A percentile compares a stretch with the other conserved stretches of the same genome.
Evolutionary conservation across 2,329 filamentous ascomycete species (phyloP).

Genomic region (Trichoderma sp.): DNA sequence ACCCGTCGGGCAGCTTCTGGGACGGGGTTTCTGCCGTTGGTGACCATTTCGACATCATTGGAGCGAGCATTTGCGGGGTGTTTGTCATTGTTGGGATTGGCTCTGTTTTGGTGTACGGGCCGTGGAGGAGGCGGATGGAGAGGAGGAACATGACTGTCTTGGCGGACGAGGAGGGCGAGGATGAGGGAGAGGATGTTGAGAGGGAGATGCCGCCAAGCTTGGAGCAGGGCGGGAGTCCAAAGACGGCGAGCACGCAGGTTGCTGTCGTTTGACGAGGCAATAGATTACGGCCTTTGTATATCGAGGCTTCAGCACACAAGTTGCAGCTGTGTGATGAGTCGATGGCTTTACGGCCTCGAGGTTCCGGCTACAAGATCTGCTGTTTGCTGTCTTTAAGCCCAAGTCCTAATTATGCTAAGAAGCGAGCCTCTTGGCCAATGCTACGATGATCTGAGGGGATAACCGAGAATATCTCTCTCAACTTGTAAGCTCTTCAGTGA

Average conservation of each 20-base stretch:
- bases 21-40: conserved; percentile 76
- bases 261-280: not conserved
- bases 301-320: not conserved
- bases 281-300: too few species aligned
- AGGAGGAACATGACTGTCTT: conserved; percentile 29
- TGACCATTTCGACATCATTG: conserved; percentile 83
- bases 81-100: conserved; percentile 77
- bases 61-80: conserved; percentile 80
- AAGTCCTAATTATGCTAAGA: too few species aligned
- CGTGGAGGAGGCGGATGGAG: conserved; percentile 66
- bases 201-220: not conserved
- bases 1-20: conserved; percentile 81
- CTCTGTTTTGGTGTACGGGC: conserved; percentile 74
- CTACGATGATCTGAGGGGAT: too few species aligned
- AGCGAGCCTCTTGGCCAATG: too few species aligned
- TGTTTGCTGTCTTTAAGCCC: too few species aligned
- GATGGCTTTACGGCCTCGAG: too few species aligned
- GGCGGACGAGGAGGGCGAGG: conserved; percentile 28
- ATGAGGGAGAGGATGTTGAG: conserved; percentile 21
- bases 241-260: not conserved
- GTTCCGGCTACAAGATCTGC: too few species aligned
- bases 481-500: not conserved
- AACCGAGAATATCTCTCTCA: too few species aligned
- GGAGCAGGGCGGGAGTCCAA: not conserved
- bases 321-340: not conserved